Evolutionary conservation across 106 monocot genomes (phyloP).

Genomic region (Acanthochlamys bracteata): DNA sequence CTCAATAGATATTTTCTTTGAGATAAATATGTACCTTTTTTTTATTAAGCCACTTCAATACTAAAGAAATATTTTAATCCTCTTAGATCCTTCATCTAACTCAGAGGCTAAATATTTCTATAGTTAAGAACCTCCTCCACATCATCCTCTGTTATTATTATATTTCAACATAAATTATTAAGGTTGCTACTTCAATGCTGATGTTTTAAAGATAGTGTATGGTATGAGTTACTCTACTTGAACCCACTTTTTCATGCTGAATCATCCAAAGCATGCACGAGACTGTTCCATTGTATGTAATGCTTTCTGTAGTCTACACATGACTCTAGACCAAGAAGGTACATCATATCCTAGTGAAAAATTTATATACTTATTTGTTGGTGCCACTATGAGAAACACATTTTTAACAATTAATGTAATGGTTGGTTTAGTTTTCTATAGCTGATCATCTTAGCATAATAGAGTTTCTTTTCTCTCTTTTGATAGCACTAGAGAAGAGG

Average conservation of each 20-base stretch:
- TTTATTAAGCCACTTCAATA: slow-evolving; percentile 1
- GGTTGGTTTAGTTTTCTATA: no score
- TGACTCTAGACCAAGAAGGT: not conserved
- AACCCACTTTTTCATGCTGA: slow-evolving; percentile 1
- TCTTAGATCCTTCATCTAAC: not conserved
- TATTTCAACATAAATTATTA: no score
- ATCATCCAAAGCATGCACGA: slow-evolving; percentile 12
- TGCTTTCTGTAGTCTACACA: slow-evolving; percentile 13
- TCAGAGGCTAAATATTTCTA: no score
- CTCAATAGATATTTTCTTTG: slow-evolving; percentile 3
- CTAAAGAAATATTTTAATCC: not conserved
- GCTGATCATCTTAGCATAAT: no score
- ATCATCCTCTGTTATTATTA: no score
- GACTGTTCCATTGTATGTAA: slow-evolving; percentile 25
- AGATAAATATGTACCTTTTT: not conserved
- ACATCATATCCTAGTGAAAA: slow-evolving; percentile 9
- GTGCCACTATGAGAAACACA: no score
- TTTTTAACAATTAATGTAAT: no score
- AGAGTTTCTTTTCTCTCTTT: no score
- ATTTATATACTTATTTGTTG: no score
- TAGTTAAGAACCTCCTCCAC: no score
- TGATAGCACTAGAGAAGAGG: no score
- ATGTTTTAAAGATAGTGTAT: slow-evolving; percentile 7
- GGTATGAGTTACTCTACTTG: slow-evolving; percentile 1
- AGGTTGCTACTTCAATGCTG: not conserved